Evolutionary conservation across 257 asterid species (phyloP), one percentile per base, ranked within the genome.

Genomic region (Apocynum venetum): DNA sequence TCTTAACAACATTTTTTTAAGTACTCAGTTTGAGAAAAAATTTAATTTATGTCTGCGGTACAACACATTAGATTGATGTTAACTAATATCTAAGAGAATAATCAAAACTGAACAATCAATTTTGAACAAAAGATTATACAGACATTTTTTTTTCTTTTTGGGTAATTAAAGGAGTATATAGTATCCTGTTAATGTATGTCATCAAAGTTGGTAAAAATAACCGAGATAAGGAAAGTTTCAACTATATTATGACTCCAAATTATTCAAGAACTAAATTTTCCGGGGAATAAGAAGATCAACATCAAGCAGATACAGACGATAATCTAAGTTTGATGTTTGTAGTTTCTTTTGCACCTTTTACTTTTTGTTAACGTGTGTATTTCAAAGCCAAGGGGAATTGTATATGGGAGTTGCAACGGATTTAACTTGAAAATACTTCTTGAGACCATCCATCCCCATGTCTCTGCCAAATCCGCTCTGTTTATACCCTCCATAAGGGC

Each of bases 381-480:
- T 46, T 85, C 83, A 93, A 66, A 94, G 89, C 98, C 98, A 94
- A 0, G 98, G 97, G 35, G 98, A 90, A 77, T 89, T 84, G 74
- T 89, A 60, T 47, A 94, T 84, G 13, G 98, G 97, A 77, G 93
- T 89, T 13, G 91, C 90, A 3, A 94, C 88, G 0, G 98, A 71
- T 76, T 94, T 94, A 40, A 85, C 87, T 67, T 89, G 91, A 56
- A 91, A 91, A 78, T 83, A 94, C 81, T 85, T 81, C 3, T 86
- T 65, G 14, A 94, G 95, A 6, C 84, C 85, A 73, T 89, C 90
- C 86, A 89, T 82, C 0, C 97, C 97, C 64, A 78, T 0, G 44
- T 94, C 98, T 83, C 89, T 92, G 0, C 93, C 98, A 64, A 94
- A 91, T 1, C 97, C 98, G 79, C 98, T 94, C 95, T 85, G 79